phyloP scores from a whole-genome alignment of 257 asterid species.

The Nicotiana otophora region DNA sequence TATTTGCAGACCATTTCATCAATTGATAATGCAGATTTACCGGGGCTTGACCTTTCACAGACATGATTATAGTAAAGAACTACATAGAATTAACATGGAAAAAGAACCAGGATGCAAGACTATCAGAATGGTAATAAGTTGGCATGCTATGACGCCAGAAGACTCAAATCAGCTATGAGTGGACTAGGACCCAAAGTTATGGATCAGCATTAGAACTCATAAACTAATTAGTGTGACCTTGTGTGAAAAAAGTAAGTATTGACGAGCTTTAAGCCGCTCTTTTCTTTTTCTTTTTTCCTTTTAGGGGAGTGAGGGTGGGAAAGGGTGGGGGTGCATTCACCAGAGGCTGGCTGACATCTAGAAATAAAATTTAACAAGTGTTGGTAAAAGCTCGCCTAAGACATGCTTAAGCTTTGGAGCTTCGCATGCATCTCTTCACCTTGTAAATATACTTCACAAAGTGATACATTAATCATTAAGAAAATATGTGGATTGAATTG shows the following conservation, averaged over 20 bases:
- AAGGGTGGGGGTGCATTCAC: neutral
- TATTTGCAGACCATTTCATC: neutral
- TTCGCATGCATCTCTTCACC: neutral
- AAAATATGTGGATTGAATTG: neutral
- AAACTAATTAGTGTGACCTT: neutral
- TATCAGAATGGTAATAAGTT: neutral
- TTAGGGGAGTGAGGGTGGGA: neutral
- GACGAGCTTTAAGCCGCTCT: neutral
- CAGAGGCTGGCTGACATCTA: neutral
- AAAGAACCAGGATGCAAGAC: neutral
- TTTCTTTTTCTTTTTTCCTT: neutral
- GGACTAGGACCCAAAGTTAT: constrained; percentile 6
- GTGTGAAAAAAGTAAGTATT: neutral
- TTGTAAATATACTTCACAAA: neutral
- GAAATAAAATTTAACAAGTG: neutral
- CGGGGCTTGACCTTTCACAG: neutral
- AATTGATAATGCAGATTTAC: neutral
- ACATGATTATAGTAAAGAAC: neutral
- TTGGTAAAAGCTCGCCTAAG: neutral
- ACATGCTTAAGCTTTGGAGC: neutral
- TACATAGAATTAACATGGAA: neutral
- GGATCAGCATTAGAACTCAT: neutral
- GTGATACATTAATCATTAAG: neutral
- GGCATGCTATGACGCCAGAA: neutral
- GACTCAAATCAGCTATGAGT: neutral